phyloP scores from a whole-genome alignment of 2,329 filamentous ascomycete species.

The Paracoccidioides brasiliensis region DNA sequence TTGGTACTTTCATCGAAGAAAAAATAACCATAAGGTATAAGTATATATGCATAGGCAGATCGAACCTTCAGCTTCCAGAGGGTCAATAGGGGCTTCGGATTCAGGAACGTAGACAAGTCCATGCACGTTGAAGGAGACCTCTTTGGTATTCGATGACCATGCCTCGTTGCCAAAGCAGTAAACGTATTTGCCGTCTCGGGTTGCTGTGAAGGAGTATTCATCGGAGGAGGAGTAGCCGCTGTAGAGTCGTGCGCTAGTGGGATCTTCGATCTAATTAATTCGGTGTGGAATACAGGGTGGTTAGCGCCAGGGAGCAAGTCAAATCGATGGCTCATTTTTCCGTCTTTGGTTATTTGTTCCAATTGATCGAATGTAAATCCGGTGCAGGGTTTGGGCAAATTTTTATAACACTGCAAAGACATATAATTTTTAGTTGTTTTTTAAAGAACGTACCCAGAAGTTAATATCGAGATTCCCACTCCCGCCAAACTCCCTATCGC shows the following conservation, averaged over 20 bases:
- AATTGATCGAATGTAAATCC: background rate
- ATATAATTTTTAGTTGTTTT: no score
- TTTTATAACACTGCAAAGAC: no score
- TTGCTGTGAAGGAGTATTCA: slow-evolving; percentile 82
- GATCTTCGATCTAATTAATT: slow-evolving; percentile 59
- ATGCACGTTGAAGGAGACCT: slow-evolving; percentile 98
- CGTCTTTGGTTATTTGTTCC: slow-evolving; percentile 24
- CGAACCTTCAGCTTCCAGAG: slow-evolving; percentile 78
- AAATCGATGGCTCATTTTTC: no score
- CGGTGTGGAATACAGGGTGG: background rate
- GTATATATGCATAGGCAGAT: no score
- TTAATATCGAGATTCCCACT: slow-evolving; percentile 93
- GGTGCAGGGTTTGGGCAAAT: no score
- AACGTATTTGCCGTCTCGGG: slow-evolving; percentile 71
- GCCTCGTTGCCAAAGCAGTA: slow-evolving; percentile 99
- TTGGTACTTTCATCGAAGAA: background rate
- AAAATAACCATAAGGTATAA: background rate
- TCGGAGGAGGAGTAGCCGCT: slow-evolving; percentile 75
- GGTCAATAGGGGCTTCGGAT: slow-evolving; percentile 68
- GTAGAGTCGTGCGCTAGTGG: slow-evolving; percentile 59
- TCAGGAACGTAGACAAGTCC: slow-evolving; percentile 96
- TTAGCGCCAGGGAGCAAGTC: background rate
- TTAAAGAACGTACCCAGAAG: slow-evolving; percentile 65
- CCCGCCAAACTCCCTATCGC: slow-evolving; percentile 87
- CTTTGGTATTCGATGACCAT: slow-evolving; percentile 91